Evolutionary conservation across 768 basidiomycete genomes (phyloP).

Genomic region (Psilocybe tampanensis): DNA sequence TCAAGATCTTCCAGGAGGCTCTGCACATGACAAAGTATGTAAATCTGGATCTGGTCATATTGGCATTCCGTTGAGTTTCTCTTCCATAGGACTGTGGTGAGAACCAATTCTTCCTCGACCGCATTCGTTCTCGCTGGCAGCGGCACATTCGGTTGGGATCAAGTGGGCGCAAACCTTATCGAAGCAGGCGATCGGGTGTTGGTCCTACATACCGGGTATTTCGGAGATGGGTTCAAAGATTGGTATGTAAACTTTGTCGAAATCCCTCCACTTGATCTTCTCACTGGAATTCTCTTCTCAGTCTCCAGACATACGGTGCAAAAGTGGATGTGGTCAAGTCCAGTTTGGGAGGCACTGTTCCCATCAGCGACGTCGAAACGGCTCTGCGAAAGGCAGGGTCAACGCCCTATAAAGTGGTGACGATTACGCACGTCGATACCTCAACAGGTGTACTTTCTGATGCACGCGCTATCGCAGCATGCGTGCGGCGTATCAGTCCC

Average conservation of each 20-base stretch:
- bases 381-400: slow-evolving; percentile 43
- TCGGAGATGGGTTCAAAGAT: slow-evolving; percentile 82
- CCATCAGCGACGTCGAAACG: slow-evolving; percentile 52
- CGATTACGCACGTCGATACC: slow-evolving; percentile 91
- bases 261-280: neutral
- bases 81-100: slow-evolving; percentile 60
- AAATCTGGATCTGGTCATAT: neutral
- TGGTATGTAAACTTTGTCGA: slow-evolving; percentile 49
- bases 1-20: slow-evolving; percentile 77
- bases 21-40: slow-evolving; percentile 67
- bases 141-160: slow-evolving; percentile 92
- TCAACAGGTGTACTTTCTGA: slow-evolving; percentile 85
- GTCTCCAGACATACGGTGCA: slow-evolving; percentile 80
- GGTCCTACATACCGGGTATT: slow-evolving; percentile 88
- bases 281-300: slow-evolving; percentile 22
- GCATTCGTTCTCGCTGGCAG: slow-evolving; percentile 81
- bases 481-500: slow-evolving; percentile 73
- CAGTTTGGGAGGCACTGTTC: slow-evolving; percentile 65
- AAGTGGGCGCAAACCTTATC: slow-evolving; percentile 84
- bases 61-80: neutral
- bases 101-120: slow-evolving; percentile 60
- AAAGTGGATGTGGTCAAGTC: slow-evolving; percentile 74
- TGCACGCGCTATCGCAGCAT: slow-evolving; percentile 65
- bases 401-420: slow-evolving; percentile 79
- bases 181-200: slow-evolving; percentile 72